phyloP scores from a whole-genome alignment of 208 protist genomes.

The Naegleria gruberi region DNA sequence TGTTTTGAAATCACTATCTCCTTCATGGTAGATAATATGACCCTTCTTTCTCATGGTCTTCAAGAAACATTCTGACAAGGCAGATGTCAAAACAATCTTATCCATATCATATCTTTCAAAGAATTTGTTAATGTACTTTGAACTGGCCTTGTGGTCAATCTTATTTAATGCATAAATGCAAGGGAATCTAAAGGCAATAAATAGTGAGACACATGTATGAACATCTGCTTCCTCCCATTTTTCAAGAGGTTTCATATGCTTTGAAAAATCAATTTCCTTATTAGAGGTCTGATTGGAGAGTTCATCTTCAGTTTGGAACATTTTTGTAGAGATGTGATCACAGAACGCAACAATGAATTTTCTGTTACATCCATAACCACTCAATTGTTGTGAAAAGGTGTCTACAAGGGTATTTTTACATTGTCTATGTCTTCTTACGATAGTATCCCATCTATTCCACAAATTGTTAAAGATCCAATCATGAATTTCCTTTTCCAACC shows the following conservation, averaged over 20 bases:
- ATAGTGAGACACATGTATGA: not conserved
- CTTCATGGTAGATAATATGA: conserved; percentile 5
- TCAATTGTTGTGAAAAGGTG: not conserved
- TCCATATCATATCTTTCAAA: conserved; percentile 6
- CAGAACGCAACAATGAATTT: not conserved
- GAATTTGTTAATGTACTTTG: conserved; percentile 19
- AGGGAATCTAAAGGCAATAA: not conserved
- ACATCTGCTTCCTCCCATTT: not conserved
- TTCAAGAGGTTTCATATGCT: not conserved
- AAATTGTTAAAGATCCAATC: conserved; percentile 26
- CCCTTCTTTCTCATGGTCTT: not conserved
- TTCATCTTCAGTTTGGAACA: not conserved
- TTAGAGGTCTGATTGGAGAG: not conserved
- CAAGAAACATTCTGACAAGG: not conserved
- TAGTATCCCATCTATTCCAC: not conserved
- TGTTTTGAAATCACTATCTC: not conserved
- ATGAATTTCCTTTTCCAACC: conserved; percentile 10
- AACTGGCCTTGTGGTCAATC: not conserved
- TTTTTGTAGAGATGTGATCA: not conserved
- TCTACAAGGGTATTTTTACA: not conserved
- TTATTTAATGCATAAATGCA: not conserved
- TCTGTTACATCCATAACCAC: conserved; percentile 6
- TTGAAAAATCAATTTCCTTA: not conserved
- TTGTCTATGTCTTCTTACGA: not conserved
- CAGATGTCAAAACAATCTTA: not conserved